Base-by-base conservation (phyloP, 2,329 filamentous ascomycete genomes). In the Onygena corvina region DNA sequence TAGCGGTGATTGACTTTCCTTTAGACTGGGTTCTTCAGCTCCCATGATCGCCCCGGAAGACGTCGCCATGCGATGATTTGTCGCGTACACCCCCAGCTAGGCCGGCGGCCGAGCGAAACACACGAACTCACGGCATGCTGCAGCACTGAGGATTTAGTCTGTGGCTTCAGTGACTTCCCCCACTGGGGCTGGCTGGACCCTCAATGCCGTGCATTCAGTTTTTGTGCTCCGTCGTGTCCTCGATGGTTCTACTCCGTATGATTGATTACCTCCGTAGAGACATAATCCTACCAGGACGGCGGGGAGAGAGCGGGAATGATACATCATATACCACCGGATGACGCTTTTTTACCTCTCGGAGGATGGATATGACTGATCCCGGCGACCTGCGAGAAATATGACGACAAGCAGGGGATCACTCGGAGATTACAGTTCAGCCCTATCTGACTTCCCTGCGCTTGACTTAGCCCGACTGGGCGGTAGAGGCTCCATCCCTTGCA, bases 341-440 rank as follows among this genome's bases (percentile, higher is more conserved):
- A 25, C 21, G 36, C n/a, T n/a, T n/a, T n/a, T n/a, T n/a, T n/a
- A n/a, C n/a, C n/a, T n/a, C n/a, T n/a, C n/a, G n/a, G n/a, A n/a
- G n/a, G n/a, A n/a, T n/a, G n/a, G n/a, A n/a, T n/a, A 42, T 42
- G 12, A 42, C 36, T 11, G 27, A 42, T 42, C 21, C 27, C 36
- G 36, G 36, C 21, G 20, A 25, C 20, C 21, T 14, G 36, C 36
- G 36, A 42, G 21, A 25, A 31, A 12, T 1, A 25, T 14, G 20
- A 42, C 27, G 21, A 42, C 27, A 42, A 20, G 36, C 25, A 23
- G 21, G n/a, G n/a, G n/a, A n/a, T n/a, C n/a, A n/a, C n/a, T n/a
- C 34, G 34, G 23, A n/a, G 9, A 42, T 42, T n/a, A 42, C 36
- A 42, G 21, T 42, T 42, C 36, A 42, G 36, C 36, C 36, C 36